Conservation (phyloP, 352 stramenopile species). For the Phytophthora sansomeana region DNA sequence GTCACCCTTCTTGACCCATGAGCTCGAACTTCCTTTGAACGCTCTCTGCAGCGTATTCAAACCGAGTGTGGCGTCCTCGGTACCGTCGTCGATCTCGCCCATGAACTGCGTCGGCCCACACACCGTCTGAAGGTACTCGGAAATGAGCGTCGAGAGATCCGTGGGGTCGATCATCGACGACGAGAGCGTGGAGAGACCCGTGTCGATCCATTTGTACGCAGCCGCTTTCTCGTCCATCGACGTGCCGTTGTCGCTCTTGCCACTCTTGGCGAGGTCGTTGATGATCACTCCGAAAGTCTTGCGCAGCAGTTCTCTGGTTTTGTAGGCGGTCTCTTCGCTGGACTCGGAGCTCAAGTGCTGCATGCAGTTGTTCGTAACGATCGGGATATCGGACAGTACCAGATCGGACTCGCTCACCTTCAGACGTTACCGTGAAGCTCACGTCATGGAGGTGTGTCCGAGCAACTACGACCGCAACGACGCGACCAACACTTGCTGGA, state of each 20-base stretch:
- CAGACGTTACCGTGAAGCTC: constrained; percentile 35
- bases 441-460: too few relatives aligned
- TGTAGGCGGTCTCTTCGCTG: constrained; percentile 20
- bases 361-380: constrained; percentile 46
- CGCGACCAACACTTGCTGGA: too few relatives aligned
- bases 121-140: constrained; percentile 58
- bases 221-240: constrained; percentile 15
- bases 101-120: constrained; percentile 56
- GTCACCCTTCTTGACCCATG: constrained; percentile 31
- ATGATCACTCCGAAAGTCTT: constrained; percentile 41
- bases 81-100: constrained; percentile 56
- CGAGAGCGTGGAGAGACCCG: background rate
- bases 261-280: constrained; percentile 36
- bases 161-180: background rate
- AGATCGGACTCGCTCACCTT: constrained; percentile 48
- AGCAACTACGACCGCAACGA: too few relatives aligned
- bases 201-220: constrained; percentile 1
- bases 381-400: constrained; percentile 47
- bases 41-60: constrained; percentile 43
- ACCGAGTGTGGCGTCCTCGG: constrained; percentile 38
- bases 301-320: constrained; percentile 29
- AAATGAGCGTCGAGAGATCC: background rate
- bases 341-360: constrained; percentile 37
- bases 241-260: constrained; percentile 37
- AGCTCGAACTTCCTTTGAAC: constrained; percentile 46